Evolutionary conservation across 208 protist genomes (phyloP).

Genomic region (Trypanosomatidae sp.): DNA sequence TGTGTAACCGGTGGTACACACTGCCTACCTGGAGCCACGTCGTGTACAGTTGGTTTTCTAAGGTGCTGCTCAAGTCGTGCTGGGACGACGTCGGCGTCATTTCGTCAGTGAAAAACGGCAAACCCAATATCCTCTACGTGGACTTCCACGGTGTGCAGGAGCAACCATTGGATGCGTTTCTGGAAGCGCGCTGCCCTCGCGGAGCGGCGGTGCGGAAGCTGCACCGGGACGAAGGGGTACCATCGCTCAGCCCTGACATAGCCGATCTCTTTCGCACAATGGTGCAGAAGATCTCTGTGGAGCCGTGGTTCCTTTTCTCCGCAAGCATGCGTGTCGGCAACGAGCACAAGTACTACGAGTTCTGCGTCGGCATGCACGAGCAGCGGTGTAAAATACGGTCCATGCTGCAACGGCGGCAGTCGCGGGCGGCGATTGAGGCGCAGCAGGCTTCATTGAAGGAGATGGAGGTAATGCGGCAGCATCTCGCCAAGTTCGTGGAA

Average conservation of each 20-base stretch:
- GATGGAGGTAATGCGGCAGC: conserved; percentile 75
- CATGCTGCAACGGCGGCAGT: conserved; percentile 48
- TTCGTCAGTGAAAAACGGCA: conserved; percentile 35
- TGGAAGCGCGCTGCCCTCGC: conserved; percentile 54
- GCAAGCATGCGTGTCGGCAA: conserved; percentile 61
- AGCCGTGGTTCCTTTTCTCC: conserved; percentile 86
- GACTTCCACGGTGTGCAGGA: conserved; percentile 70
- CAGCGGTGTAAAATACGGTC: conserved; percentile 59
- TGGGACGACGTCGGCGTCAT: conserved; percentile 91
- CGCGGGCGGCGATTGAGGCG: conserved; percentile 49
- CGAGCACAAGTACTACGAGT: conserved; percentile 82
- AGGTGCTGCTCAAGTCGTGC: conserved; percentile 80
- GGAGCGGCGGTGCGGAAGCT: conserved; percentile 74
- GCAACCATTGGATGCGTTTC: conserved; percentile 63
- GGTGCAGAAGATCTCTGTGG: conserved; percentile 53
- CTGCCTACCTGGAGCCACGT: conserved; percentile 75
- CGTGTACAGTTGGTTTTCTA: conserved; percentile 75
- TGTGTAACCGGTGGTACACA: conserved; percentile 91
- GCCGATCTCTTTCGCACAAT: conserved; percentile 53
- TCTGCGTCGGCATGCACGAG: conserved; percentile 62
- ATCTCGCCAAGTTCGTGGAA: conserved; percentile 49
- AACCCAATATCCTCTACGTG: conserved; percentile 65
- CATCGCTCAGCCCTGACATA: conserved; percentile 34
- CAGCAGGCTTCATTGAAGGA: conserved; percentile 59
- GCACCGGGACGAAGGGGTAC: conserved; percentile 27